These are phyloP conservation scores for Ophiostoma himal-ulmi DNA, from an alignment of 2,329 filamentous ascomycete genomes.

Conservation along the genomic window DNA sequence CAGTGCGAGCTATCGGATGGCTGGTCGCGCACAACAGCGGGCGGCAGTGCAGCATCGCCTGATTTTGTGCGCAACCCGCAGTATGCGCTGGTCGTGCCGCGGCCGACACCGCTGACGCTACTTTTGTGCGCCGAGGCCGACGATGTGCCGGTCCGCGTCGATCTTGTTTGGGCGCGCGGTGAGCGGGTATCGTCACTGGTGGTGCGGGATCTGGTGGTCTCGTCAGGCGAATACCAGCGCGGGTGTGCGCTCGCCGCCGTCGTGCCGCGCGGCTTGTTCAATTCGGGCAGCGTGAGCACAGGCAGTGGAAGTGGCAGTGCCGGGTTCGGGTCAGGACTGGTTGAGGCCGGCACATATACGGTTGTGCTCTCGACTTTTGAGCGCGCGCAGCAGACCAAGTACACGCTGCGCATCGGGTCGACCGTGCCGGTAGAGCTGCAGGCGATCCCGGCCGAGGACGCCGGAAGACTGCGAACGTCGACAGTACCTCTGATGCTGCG, in stretches of 20 bases:
- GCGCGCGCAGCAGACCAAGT: constrained; percentile 66
- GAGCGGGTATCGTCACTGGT: constrained; percentile 64
- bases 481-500: constrained; percentile 46
- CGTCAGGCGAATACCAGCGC: constrained; percentile 83
- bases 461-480: constrained; percentile 62
- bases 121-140: constrained; percentile 63
- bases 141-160: constrained; percentile 74
- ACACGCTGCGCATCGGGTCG: constrained; percentile 65
- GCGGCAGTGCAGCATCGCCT: constrained; percentile 72
- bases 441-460: constrained; percentile 64
- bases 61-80: constrained; percentile 85
- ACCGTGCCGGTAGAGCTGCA: constrained; percentile 52
- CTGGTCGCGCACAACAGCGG: constrained; percentile 76
- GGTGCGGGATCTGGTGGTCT: constrained; percentile 69
- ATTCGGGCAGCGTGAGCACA: constrained; percentile 13
- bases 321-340: constrained; percentile 27
- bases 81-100: constrained; percentile 59
- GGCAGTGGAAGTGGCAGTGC: constrained; percentile 23
- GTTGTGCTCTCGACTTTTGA: constrained; percentile 90
- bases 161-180: constrained; percentile 66
- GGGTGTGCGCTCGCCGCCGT: constrained; percentile 65
- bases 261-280: constrained; percentile 30
- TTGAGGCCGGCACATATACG: constrained; percentile 73
- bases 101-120: constrained; percentile 59
- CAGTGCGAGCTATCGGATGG: constrained; percentile 54